Percentiles rank a stretch among this genome's conserved stretches.
Evolutionary conservation across 1,284 basidiomycete genomes (phyloP).

Genomic region (Malassezia nana): DNA sequence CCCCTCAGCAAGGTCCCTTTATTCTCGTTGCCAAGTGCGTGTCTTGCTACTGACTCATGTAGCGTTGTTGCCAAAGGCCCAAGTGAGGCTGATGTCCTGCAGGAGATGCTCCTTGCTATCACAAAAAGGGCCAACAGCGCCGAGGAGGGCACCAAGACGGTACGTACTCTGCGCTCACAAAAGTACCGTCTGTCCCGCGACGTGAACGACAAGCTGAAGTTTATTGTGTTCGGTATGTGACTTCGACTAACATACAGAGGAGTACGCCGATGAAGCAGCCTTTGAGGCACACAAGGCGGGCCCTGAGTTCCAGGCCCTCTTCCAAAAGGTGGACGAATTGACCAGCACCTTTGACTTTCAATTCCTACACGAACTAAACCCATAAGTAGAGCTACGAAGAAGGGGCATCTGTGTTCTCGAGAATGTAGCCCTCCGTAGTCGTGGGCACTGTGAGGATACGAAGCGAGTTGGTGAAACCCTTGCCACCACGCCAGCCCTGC

Average conservation of each 20-base stretch:
- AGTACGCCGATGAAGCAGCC: constrained; percentile 13
- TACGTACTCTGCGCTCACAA: constrained; percentile 4
- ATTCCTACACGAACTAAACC: constrained; percentile 9
- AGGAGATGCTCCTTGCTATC: not conserved
- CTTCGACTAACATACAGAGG: not conserved
- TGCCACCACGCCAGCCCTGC: constrained; percentile 96
- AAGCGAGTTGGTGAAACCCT: constrained; percentile 63
- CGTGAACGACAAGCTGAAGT: constrained; percentile 4
- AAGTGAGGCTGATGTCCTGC: constrained; percentile 10
- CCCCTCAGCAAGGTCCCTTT: constrained; percentile 13
- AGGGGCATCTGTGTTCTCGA: constrained; percentile 32
- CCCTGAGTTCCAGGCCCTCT: constrained; percentile 10
- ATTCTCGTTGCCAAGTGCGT: constrained; percentile 18
- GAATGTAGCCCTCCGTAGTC: constrained; percentile 37
- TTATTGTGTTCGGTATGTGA: constrained; percentile 9
- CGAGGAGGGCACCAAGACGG: constrained; percentile 18
- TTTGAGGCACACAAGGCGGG: constrained; percentile 8
- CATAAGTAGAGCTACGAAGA: not conserved
- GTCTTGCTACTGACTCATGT: not conserved
- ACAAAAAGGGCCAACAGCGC: constrained; percentile 14
- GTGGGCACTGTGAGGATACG: constrained; percentile 40
- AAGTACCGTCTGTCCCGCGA: constrained; percentile 15
- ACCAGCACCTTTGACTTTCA: constrained; percentile 7
- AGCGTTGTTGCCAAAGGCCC: constrained; percentile 12
- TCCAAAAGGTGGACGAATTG: not conserved